A percentile compares a stretch with the other conserved stretches of the same genome.
phyloP scores from a whole-genome alignment of 2,329 filamentous ascomycete species.

The Trichoderma sp. region DNA sequence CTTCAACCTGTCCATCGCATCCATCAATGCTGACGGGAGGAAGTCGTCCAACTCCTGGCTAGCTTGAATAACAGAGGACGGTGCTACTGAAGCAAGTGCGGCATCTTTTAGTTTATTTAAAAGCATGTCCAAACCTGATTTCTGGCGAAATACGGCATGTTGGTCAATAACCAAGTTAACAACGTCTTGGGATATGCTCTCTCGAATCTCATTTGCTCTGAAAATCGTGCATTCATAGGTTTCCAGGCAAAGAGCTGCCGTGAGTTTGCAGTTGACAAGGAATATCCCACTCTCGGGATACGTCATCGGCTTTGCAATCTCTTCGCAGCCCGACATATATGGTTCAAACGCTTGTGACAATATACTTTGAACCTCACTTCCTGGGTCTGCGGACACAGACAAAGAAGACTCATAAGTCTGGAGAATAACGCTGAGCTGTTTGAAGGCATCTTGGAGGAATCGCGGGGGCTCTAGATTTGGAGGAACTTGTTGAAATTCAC shows the following conservation, averaged over 20 bases:
- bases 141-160: conserved; percentile 70
- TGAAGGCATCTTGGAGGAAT: conserved; percentile 79
- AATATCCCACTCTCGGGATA: conserved; percentile 69
- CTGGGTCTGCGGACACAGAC: conserved; percentile 59
- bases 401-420: conserved; percentile 86
- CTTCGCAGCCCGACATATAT: conserved; percentile 76
- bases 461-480: conserved; percentile 76
- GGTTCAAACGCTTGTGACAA: conserved; percentile 82
- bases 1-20: conserved; percentile 81
- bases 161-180: conserved; percentile 68
- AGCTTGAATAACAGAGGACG: conserved; percentile 59
- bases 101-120: conserved; percentile 58
- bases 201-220: conserved; percentile 59
- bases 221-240: conserved; percentile 66
- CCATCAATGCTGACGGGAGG: conserved; percentile 88
- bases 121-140: conserved; percentile 73
- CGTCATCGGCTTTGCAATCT: conserved; percentile 64
- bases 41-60: conserved; percentile 87
- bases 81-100: conserved; percentile 31
- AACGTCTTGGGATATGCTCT: conserved; percentile 58
- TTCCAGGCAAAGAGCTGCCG: conserved; percentile 59
- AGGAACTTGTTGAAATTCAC: conserved; percentile 70
- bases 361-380: conserved; percentile 74
- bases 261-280: conserved; percentile 70
- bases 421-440: conserved; percentile 77